Conservation (phyloP, 768 basidiomycete genomes). For the Boletus sensibilis region DNA sequence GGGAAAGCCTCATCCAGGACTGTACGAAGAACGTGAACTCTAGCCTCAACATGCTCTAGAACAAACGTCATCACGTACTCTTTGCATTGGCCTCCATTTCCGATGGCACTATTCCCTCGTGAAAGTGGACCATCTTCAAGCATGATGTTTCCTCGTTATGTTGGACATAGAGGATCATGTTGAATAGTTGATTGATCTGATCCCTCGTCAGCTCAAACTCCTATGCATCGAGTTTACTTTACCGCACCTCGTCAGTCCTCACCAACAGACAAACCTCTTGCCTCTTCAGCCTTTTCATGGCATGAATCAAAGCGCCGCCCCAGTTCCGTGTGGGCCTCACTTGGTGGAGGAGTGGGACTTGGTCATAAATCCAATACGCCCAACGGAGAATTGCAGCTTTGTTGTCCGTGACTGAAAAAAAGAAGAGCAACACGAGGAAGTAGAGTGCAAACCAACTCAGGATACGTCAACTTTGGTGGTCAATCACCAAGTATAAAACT, state of each 20-base stretch:
- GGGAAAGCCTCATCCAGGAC: constrained; percentile 66
- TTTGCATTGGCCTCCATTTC: constrained; percentile 74
- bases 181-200: constrained; percentile 65
- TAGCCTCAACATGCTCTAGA: not conserved
- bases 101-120: constrained; percentile 56
- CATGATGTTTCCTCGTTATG: constrained; percentile 69
- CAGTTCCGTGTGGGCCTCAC: constrained; percentile 38
- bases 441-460: constrained; percentile 63
- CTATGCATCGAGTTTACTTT: not conserved
- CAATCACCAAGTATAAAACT: constrained; percentile 14
- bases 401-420: constrained; percentile 53
- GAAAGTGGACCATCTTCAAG: constrained; percentile 68
- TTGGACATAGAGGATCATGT: constrained; percentile 63
- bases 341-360: constrained; percentile 48
- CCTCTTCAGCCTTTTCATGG: constrained; percentile 47
- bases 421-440: constrained; percentile 45
- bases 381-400: constrained; percentile 53
- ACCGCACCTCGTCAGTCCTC: constrained; percentile 64
- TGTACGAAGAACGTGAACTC: constrained; percentile 15
- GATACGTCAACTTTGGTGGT: not conserved
- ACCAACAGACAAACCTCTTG: constrained; percentile 61
- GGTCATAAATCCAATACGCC: constrained; percentile 64
- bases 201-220: not conserved
- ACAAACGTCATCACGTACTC: constrained; percentile 36
- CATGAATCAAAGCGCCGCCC: constrained; percentile 42